Conservation (phyloP, 176 grass and related monocot genomes). For the Echinochloa phyllopogon region DNA sequence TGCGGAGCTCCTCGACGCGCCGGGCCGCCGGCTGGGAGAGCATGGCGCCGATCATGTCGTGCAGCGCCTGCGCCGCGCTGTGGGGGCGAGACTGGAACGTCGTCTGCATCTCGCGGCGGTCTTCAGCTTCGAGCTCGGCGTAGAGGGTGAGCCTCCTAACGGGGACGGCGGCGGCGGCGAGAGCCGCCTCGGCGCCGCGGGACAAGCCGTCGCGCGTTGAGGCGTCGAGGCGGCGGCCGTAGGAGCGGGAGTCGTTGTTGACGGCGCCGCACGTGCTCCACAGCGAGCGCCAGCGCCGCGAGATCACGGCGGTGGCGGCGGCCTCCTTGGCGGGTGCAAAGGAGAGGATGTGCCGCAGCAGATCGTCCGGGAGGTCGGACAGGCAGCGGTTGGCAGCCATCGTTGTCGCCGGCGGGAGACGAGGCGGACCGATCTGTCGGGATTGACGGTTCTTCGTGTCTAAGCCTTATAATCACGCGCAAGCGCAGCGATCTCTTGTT, state of each 20-base stretch:
- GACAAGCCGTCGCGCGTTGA: not conserved
- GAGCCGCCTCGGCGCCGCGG: not conserved
- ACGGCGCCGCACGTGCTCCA: not conserved
- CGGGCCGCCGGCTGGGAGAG: not conserved
- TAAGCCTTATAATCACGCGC: too few species aligned
- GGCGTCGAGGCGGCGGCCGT: not conserved
- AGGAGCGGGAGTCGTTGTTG: not conserved
- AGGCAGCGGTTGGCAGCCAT: too few species aligned
- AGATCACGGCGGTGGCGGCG: conserved; percentile 13
- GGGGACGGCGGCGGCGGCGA: conserved; percentile 3
- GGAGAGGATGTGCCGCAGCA: not conserved
- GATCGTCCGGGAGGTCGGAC: not conserved
- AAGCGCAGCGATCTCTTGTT: too few species aligned
- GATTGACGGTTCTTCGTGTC: too few species aligned
- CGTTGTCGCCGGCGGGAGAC: too few species aligned
- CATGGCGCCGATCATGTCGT: not conserved
- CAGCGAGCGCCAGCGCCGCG: not conserved
- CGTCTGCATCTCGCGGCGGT: too few species aligned
- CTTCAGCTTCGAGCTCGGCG: not conserved
- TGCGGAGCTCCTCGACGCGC: not conserved
- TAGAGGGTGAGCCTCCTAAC: not conserved
- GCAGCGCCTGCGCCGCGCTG: too few species aligned
- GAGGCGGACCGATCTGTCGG: too few species aligned
- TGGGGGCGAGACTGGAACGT: too few species aligned
- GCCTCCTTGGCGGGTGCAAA: not conserved